Evolutionary conservation across 164 flowering plant genomes (phyloP).

Genomic region (Aristolochia contorta): DNA sequence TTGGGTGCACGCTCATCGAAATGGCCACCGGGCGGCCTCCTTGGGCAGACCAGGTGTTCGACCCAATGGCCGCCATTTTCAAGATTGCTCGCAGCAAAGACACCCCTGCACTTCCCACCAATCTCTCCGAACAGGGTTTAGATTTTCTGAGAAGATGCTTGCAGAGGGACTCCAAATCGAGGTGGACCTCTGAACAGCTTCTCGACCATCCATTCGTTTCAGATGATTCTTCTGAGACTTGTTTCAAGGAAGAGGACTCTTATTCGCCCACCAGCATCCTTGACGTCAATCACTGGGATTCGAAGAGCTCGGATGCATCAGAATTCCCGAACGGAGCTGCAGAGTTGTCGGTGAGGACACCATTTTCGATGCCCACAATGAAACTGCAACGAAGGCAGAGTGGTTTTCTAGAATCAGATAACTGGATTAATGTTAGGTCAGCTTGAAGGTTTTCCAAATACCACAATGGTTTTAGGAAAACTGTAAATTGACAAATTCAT

Average conservation of each 20-base stretch:
- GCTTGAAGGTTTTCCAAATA: background rate
- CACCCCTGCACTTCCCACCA: constrained; percentile 28
- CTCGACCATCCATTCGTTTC: constrained; percentile 46
- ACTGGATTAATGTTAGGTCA: constrained; percentile 40
- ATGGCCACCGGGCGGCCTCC: constrained; percentile 58
- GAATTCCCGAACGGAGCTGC: constrained; percentile 1
- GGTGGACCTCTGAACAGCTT: constrained; percentile 31
- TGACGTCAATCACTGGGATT: constrained; percentile 17
- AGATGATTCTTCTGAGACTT: background rate
- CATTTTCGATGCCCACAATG: constrained; percentile 11
- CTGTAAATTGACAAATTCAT: no score
- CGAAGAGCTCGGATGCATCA: constrained; percentile 6
- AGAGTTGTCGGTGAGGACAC: constrained; percentile 6
- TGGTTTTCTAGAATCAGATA: constrained; percentile 15
- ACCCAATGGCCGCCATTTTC: constrained; percentile 29
- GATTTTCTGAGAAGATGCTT: constrained; percentile 49
- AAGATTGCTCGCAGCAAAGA: constrained; percentile 32
- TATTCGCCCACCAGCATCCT: constrained; percentile 32
- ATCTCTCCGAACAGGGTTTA: constrained; percentile 32
- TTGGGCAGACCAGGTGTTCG: constrained; percentile 22
- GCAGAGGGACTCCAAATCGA: constrained; percentile 28
- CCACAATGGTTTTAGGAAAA: no score
- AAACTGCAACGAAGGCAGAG: constrained; percentile 7
- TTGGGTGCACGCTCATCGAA: constrained; percentile 58
- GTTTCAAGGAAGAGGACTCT: no score